These are phyloP conservation scores for Exophiala oligosperma DNA, from an alignment of 2,329 filamentous ascomycete species.

Conservation along the genomic window DNA sequence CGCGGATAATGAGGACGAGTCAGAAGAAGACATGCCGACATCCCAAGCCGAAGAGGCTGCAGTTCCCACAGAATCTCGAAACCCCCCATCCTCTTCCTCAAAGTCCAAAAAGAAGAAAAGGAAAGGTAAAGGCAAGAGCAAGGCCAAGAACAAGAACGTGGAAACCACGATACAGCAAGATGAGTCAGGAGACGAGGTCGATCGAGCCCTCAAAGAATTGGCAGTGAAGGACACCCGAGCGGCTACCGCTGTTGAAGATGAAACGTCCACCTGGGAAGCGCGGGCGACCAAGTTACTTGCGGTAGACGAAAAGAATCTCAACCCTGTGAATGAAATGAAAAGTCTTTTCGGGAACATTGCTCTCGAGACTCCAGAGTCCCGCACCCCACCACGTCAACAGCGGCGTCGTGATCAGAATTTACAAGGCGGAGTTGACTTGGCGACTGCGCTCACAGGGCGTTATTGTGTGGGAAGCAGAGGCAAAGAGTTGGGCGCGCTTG, in stretches of 20 bases:
- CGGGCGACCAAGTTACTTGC: conserved; percentile 57
- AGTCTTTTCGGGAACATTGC: conserved; percentile 68
- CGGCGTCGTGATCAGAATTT: conserved; percentile 60
- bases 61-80: conserved; percentile 19
- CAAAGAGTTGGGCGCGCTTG: conserved; percentile 68
- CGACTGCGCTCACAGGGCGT: conserved; percentile 56
- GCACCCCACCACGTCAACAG: conserved; percentile 45
- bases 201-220: conserved; percentile 62
- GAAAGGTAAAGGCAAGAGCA: conserved; percentile 63
- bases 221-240: conserved; percentile 42
- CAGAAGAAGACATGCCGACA: conserved; percentile 34
- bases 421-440: conserved; percentile 50
- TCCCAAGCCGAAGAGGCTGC: conserved; percentile 24
- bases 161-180: conserved; percentile 27
- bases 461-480: conserved; percentile 57
- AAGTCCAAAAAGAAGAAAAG: conserved; percentile 44
- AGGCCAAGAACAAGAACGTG: conserved; percentile 40
- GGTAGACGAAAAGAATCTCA: conserved; percentile 72
- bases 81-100: conserved; percentile 15
- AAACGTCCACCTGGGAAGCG: conserved; percentile 37
- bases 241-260: conserved; percentile 22
- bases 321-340: conserved; percentile 89
- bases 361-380: conserved; percentile 58
- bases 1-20: conserved; percentile 38
- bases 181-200: conserved; percentile 62